A percentile compares a stretch with the other conserved stretches of the same genome.
Evolutionary conservation across 2,329 filamentous ascomycete species (phyloP).

Genomic region (Claviceps humidiphila): DNA sequence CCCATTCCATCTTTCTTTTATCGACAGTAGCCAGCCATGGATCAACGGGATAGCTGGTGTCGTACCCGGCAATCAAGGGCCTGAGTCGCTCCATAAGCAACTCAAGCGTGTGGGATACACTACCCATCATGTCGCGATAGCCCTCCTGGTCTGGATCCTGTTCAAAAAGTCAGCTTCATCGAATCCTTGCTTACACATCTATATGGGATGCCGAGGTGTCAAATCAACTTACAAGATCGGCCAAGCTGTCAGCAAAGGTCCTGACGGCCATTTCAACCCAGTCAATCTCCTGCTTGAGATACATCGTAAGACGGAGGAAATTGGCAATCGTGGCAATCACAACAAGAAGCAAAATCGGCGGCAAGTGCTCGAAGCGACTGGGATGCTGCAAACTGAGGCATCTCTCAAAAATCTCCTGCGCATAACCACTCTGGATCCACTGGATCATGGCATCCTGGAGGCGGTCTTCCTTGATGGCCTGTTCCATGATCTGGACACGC

Average conservation of each 20-base stretch:
- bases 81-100: conserved; percentile 23
- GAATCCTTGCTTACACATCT: neutral
- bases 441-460: conserved; percentile 51
- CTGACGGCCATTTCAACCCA: conserved; percentile 50
- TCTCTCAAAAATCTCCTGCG: conserved; percentile 48
- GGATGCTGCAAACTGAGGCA: conserved; percentile 25
- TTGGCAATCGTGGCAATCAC: conserved; percentile 51
- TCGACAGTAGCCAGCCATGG: conserved; percentile 26
- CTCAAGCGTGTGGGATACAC: conserved; percentile 26
- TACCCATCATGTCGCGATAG: conserved; percentile 23
- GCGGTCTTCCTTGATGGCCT: conserved; percentile 46
- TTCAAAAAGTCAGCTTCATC: conserved; percentile 8
- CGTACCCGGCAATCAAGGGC: conserved; percentile 21
- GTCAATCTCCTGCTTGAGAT: conserved; percentile 41
- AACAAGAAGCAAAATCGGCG: conserved; percentile 48
- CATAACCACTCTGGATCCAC: conserved; percentile 52
- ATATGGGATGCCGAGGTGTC: too few species aligned
- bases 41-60: conserved; percentile 24
- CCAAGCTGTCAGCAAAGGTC: conserved; percentile 34
- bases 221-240: conserved; percentile 34
- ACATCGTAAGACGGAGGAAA: conserved; percentile 37
- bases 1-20: conserved; percentile 26
- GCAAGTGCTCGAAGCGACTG: conserved; percentile 37
- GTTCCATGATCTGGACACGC: conserved; percentile 45
- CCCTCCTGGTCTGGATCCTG: conserved; percentile 26